Base-by-base conservation (phyloP, 1,284 basidiomycete species). In the Anthracocystis walkeri region DNA sequence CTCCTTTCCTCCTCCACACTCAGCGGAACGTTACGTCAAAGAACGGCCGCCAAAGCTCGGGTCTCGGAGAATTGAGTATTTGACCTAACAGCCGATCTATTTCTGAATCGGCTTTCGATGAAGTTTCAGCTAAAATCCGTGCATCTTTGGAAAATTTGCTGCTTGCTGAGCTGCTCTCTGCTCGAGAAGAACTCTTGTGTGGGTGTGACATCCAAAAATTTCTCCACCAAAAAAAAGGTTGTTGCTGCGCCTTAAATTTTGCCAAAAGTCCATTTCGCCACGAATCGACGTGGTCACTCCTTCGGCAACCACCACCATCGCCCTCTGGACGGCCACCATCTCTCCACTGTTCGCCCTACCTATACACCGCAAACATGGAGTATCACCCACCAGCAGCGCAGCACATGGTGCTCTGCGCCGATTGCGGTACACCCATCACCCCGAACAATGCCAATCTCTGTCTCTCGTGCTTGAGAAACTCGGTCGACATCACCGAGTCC, bases 401-500 rank as follows among this genome's bases (percentile, higher is more conserved):
- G 75, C 78, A 77, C 60, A 80, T 85, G 75, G 84, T 86, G 56
- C 83, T 86, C 42, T 86, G 85, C 65, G 85, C 85, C 60, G 87
- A 87, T 73, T 87, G 87, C 64, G 94, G 94, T 67, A 93, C 91
- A n/a, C 93, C 93, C 58, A 99, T 98, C 84, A 90, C 92, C 54
- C 93, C 96, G 35, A 98, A 98, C 86, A 94, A 93, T 75, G 95
- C 96, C 57, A 97, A 97, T 87, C 89, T 97, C 46, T 98, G 96
- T 86, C 92, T 95, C n/a, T 90, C 90, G 58, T 96, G 94, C 84
- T 87, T 97, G 58, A 87, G 93, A 71, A 96, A 95, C 88, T 91
- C 92, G 25, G 91, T 98, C 72, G 96, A 99, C 86, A 97, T 99
- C 84, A 98, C 96, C 10, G 95, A 97, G 85, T 94, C 93, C 16